Evolutionary conservation across 2,329 filamentous ascomycete genomes (phyloP).

Genomic region (Paraphaeosphaeria sporulosa): DNA sequence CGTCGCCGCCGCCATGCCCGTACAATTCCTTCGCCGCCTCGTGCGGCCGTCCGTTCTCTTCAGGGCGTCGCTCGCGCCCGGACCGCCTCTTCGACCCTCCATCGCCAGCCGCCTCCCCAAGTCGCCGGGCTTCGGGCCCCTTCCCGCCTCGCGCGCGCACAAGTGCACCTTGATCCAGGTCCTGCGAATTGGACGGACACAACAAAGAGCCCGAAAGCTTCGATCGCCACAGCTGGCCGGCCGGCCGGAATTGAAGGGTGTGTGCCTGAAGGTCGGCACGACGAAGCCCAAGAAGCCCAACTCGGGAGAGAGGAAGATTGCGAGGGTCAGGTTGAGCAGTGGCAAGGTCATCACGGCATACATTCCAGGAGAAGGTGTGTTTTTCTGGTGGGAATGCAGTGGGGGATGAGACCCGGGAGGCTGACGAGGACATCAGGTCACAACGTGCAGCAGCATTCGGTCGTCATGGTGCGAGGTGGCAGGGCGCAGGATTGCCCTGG

Average conservation of each 20-base stretch:
- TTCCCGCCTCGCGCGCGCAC: conserved; percentile 49
- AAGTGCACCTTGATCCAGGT: conserved; percentile 61
- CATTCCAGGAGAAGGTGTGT: conserved; percentile 85
- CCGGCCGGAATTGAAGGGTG: conserved; percentile 88
- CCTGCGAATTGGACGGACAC: conserved; percentile 74
- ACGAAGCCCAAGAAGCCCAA: conserved; percentile 99
- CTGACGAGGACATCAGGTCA: conserved; percentile 64
- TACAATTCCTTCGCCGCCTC: conserved; percentile 50
- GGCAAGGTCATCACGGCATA: conserved; percentile 90
- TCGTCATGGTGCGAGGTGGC: conserved; percentile 93
- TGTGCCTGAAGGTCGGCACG: conserved; percentile 92
- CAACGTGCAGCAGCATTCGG: conserved; percentile 98
- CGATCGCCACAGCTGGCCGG: conserved; percentile 83
- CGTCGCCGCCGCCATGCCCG: conserved; percentile 45
- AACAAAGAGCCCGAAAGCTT: conserved; percentile 82
- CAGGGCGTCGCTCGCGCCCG: conserved; percentile 22
- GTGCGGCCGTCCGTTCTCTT: conserved; percentile 43
- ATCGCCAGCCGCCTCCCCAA: conserved; percentile 26
- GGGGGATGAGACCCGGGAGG: not conserved
- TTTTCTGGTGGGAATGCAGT: not conserved
- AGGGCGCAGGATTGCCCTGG: conserved; percentile 96
- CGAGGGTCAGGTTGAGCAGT: conserved; percentile 85
- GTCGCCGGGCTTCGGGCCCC: conserved; percentile 30
- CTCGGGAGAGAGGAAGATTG: conserved; percentile 95
- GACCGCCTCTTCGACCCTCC: conserved; percentile 27